Base-by-base conservation (phyloP, 495 filamentous ascomycete genomes). In the Penicillium parvum region DNA sequence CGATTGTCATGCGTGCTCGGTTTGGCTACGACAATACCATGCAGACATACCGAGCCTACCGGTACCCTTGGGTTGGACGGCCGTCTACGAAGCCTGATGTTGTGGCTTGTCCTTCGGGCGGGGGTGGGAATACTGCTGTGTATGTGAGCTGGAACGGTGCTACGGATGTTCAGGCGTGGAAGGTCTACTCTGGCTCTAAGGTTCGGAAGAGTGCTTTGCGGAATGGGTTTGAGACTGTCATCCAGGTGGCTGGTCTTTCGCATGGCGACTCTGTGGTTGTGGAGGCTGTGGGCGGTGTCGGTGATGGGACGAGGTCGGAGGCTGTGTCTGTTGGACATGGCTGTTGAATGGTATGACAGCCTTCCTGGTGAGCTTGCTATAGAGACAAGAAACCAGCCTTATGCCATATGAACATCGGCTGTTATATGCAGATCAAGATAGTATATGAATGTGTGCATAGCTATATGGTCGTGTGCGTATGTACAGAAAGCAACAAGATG, bases 71-170 rank as follows among this genome's bases (percentile, higher is more conserved):
- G 55, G 36, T 53, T 9, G 57, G 51, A 8, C 21, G 40, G 6
- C 57, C 60, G 0, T 40, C 14, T 4, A 47, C 32, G 4, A 19
- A 26, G 8, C 60, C 57, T n/a, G 36, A 43, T 38, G 49, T 53
- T 11, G 40, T 45, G 7, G 47, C 42, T 28, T 59, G 57, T 17
- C 8, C 41, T 14, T 28, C 12, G n/a, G 3, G 39, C 8, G 32
- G 26, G 12, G 6, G 19, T n/a, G 37, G 42, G 11, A 40, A 37
- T 23, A 46, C 34, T 1, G 45, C 37, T 33, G 43, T 56, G 20
- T 63, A 55, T 37, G 55, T 53, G 41, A 65, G 57, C 34, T 65
- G 61, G 61, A 63, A 65, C 30, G 59, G 59, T 20, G 59, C 59
- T 1, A 65, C 38, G 19, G 38, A 32, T 40, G 38, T 40, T 7